Evolutionary conservation across 805 yeast species (phyloP), one percentile per base, ranked within the genome.

Genomic region (Candida mattraensis): DNA sequence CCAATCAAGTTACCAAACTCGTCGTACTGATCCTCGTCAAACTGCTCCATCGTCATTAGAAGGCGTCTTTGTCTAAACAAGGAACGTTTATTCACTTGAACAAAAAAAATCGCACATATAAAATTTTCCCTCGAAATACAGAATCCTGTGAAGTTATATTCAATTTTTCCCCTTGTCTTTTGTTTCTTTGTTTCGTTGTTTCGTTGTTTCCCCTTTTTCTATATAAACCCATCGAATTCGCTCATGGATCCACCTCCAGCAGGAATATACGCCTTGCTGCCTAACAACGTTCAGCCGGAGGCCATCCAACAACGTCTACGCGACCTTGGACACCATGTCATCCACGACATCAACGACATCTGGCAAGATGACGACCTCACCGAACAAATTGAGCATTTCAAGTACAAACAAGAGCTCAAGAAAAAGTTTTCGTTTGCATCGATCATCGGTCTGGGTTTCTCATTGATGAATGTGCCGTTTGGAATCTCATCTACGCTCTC

Each of bases 381-480:
- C 3, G 83, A 79, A 47, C 72, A 72, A 7, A 77, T 82, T 10
- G 88, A 83, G 45, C 83, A 79, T 49, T 82, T 84, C 66, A 76
- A 76, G 37, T 84, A 85, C 55, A 80, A 81, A 47, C 88, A 82
- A 53, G 84, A 80, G 29, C 63, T 85, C 40, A 78, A 76, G 40
- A 69, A 87, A 47, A 78, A 81, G 42, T 67, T 84, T 37, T 79
- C 86, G 0, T 80, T 82, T 8, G 66, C 78, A 1, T 80, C 89
- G 0, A 76, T 85, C 28, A 74, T 85, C 15, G 95, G 93, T 4
- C 63, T 85, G 16, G 91, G 93, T 0, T 83, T 85, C 54, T 78
- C 88, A 1, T 61, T 85, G 20, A 83, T 85, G 89, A 85, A 87
- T 26, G 89, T 87, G 0, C 91, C 89, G 0, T 71, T 83, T 48